Evolutionary conservation across 371 early-diverging fungal genomes (phyloP), one percentile per base, ranked within the genome.

Genomic region (Pancytospora epiphaga): DNA sequence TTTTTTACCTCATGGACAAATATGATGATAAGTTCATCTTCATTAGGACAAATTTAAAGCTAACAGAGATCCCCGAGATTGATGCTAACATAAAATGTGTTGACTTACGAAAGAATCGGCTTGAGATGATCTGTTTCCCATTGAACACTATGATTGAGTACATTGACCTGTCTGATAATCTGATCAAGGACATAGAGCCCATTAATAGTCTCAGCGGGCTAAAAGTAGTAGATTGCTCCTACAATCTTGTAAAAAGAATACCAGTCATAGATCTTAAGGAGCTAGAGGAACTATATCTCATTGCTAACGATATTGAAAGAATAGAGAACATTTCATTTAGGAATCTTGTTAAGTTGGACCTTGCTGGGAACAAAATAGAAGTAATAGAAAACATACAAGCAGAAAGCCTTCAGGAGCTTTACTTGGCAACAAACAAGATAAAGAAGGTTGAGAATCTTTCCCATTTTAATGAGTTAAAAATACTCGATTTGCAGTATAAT

Each of bases 111-210:
- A 22, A 69, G 40, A 78, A 78, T 51, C 19, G 51, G 25, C 63
- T 78, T 39, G 27, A 56, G 33, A 32, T 50, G 1, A 67, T 78
- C 50, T 50, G 33, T 52, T 47, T 74, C 18, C n/a, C 9, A 2
- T 3, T 18, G 2, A 43, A 30, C 12, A 25, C 32, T 43, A 62
- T 12, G 9, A 32, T 77, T 27, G 68, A 72, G 47, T 57, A 70
- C 58, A 49, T 79, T 18, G 79, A 79, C 66, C 3, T 79, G 0
- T 73, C 69, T 3, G 79, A 79, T 36, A 79, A 79, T 43, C 36
- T 61, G 39, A 73, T 79, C 50, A 57, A 15, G 49, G 27, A 57
- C 9, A 71, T 76, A 4, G 36, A 58, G 22, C 15, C 29, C 40
- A 40, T 76, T n/a, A 39, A 64, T 27, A 54, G 66, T 47, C n/a